Conservation (phyloP, 75 land plant genomes). For the Cryptomeria japonica region DNA sequence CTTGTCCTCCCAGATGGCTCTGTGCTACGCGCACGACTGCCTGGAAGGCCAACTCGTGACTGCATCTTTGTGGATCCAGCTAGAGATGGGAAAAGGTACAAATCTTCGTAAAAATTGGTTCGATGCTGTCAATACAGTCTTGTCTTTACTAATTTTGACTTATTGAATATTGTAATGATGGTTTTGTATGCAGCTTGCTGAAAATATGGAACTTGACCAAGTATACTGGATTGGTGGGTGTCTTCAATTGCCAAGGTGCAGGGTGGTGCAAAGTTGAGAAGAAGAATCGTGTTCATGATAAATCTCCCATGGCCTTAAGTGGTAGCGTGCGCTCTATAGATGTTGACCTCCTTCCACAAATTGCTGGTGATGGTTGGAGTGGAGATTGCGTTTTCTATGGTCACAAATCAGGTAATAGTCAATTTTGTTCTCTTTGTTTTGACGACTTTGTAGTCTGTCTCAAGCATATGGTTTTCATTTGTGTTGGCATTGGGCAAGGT, state of each 20-base stretch:
- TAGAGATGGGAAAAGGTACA: conserved; percentile 84
- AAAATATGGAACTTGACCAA: conserved; percentile 93
- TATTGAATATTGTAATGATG: not conserved
- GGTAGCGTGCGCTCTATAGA: conserved; percentile 63
- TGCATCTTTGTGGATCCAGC: conserved; percentile 88
- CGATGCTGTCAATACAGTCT: not conserved
- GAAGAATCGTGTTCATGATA: conserved; percentile 69
- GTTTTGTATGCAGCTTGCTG: conserved; percentile 40
- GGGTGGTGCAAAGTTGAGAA: conserved; percentile 85
- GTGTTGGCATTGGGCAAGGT: no score
- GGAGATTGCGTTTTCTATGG: conserved; percentile 71
- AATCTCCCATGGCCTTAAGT: conserved; percentile 45
- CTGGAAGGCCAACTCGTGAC: conserved; percentile 91
- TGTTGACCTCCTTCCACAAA: conserved; percentile 56
- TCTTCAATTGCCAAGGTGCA: conserved; percentile 97
- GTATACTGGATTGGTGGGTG: conserved; percentile 80
- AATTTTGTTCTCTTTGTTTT: not conserved
- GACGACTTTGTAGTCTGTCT: not conserved
- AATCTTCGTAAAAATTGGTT: not conserved
- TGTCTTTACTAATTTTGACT: not conserved
- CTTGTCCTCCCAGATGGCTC: conserved; percentile 91
- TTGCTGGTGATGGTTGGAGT: conserved; percentile 70
- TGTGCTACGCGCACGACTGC: conserved; percentile 74
- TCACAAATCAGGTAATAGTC: conserved; percentile 35
- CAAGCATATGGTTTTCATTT: not conserved